Conservation (phyloP, 257 asterid genomes). For the Coffea canephora region DNA sequence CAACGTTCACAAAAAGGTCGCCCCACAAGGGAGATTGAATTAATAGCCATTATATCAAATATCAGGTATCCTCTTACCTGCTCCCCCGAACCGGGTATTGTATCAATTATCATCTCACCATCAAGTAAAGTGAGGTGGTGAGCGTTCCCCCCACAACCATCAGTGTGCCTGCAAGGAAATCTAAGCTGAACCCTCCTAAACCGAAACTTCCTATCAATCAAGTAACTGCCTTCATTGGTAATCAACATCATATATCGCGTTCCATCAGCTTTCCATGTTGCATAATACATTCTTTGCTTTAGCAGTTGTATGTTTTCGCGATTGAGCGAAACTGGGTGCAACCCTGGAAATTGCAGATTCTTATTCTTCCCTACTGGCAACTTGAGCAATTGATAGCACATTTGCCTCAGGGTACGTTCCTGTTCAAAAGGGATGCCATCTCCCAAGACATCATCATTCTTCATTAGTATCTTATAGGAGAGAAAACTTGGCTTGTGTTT, state of each 20-base stretch:
- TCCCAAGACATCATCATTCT: conserved; percentile 75
- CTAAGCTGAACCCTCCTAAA: conserved; percentile 90
- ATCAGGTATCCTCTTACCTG: conserved; percentile 81
- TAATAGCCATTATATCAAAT: conserved; percentile 81
- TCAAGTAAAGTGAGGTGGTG: conserved; percentile 88
- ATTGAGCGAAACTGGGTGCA: conserved; percentile 80
- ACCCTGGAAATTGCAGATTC: conserved; percentile 73
- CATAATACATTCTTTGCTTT: conserved; percentile 77
- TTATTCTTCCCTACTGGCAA: conserved; percentile 52
- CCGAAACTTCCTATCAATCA: conserved; percentile 69
- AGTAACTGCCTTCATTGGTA: conserved; percentile 79
- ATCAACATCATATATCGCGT: conserved; percentile 91
- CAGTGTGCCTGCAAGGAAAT: conserved; percentile 63
- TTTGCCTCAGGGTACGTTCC: conserved; percentile 52
- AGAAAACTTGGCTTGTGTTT: no score
- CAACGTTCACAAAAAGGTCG: conserved; percentile 77
- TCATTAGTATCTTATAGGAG: conserved; percentile 26
- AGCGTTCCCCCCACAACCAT: conserved; percentile 46
- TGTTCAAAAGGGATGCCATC: conserved; percentile 69
- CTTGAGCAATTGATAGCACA: conserved; percentile 64
- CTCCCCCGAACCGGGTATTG: conserved; percentile 55
- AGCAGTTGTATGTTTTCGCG: conserved; percentile 75
- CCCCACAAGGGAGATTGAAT: conserved; percentile 65
- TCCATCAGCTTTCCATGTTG: conserved; percentile 96
- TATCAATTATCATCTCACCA: conserved; percentile 90